phyloP scores from a whole-genome alignment of 1,284 basidiomycete genomes.

The Thecaphora thlaspeos region DNA sequence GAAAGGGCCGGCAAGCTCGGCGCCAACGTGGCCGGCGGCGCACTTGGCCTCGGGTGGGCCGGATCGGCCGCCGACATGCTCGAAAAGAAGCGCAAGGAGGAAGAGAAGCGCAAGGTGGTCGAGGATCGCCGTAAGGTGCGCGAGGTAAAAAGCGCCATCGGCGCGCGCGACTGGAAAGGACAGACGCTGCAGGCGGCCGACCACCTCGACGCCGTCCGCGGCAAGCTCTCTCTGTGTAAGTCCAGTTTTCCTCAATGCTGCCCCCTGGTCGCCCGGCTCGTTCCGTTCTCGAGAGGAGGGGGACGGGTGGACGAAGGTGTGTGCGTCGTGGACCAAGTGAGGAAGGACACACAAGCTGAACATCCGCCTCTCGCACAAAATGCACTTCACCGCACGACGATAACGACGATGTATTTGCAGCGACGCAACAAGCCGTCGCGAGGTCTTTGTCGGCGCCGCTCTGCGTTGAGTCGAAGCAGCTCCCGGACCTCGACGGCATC shows the following conservation, averaged over 20 bases:
- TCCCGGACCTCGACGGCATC: constrained; percentile 58
- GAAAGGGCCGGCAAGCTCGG: constrained; percentile 37
- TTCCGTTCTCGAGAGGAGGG: too few relatives aligned
- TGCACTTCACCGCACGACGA: too few relatives aligned
- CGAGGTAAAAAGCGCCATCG: constrained; percentile 49
- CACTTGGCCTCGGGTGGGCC: constrained; percentile 47
- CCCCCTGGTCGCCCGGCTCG: too few relatives aligned
- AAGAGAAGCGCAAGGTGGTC: constrained; percentile 50
- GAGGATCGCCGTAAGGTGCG: constrained; percentile 52
- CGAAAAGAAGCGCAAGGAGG: constrained; percentile 56
- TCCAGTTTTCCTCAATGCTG: too few relatives aligned
- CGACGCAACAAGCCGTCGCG: constrained; percentile 48
- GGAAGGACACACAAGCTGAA: too few relatives aligned
- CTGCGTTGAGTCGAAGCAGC: constrained; percentile 57
- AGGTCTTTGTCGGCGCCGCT: constrained; percentile 45
- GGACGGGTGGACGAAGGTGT: too few relatives aligned
- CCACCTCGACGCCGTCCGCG: constrained; percentile 36
- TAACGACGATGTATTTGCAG: too few relatives aligned
- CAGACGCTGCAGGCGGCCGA: constrained; percentile 33
- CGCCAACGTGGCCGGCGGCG: constrained; percentile 16
- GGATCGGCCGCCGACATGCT: constrained; percentile 56
- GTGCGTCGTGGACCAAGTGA: too few relatives aligned
- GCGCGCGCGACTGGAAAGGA: constrained; percentile 49
- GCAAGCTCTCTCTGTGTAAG: constrained; percentile 41
- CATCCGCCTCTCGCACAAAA: too few relatives aligned